Conservation (phyloP, 2,329 filamentous ascomycete species). For the Camillea tinctor region DNA sequence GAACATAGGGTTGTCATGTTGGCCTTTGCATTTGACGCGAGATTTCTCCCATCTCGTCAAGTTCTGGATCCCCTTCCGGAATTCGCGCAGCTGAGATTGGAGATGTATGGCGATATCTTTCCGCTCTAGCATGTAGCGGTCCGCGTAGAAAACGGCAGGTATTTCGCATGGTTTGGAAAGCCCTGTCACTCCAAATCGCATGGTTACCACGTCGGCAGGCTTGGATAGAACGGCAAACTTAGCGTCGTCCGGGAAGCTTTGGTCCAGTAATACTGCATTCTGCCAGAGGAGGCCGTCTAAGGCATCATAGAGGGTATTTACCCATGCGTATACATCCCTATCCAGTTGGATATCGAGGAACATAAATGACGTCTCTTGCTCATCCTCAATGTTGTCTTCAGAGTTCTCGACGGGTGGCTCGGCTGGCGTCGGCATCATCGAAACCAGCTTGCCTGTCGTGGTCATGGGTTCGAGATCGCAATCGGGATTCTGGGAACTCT, state of each 20-base stretch:
- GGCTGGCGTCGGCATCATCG: constrained; percentile 7
- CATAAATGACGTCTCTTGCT: constrained; percentile 39
- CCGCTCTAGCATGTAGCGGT: constrained; percentile 49
- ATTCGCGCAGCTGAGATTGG: constrained; percentile 32
- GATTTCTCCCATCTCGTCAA: constrained; percentile 18
- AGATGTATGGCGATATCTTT: constrained; percentile 48
- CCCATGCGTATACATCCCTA: constrained; percentile 36
- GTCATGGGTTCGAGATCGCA: constrained; percentile 23
- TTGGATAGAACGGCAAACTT: constrained; percentile 45
- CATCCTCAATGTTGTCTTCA: constrained; percentile 31
- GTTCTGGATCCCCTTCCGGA: constrained; percentile 24
- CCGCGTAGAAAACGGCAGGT: constrained; percentile 51
- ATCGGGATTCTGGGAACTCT: constrained; percentile 13
- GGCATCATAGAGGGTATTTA: constrained; percentile 47
- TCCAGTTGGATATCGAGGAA: constrained; percentile 42
- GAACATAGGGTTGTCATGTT: constrained; percentile 19
- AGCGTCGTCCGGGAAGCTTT: constrained; percentile 33
- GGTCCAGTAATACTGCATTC: constrained; percentile 38
- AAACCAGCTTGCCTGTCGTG: constrained; percentile 22
- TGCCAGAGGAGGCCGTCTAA: constrained; percentile 50
- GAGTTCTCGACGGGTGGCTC: constrained; percentile 8
- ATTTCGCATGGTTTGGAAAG: constrained; percentile 47
- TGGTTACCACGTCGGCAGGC: constrained; percentile 49
- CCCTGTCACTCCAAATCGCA: constrained; percentile 44
- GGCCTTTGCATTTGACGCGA: constrained; percentile 21